These are phyloP conservation scores for Chiua virens DNA, from an alignment of 768 basidiomycete genomes.

Conservation along the genomic window DNA sequence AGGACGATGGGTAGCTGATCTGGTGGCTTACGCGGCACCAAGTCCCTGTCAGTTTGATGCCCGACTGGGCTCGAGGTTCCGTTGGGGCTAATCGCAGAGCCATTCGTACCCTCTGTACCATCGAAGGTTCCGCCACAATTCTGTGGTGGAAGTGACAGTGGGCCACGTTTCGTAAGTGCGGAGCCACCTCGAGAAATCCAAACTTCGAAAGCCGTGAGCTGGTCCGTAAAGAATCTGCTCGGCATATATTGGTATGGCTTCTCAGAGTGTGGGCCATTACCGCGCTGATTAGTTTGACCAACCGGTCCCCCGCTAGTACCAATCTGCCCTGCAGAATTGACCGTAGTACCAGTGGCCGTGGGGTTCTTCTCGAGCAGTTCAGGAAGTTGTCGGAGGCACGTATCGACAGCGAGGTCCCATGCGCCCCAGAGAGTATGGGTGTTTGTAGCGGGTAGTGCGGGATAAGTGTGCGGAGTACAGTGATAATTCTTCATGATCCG, in stretches of 20 bases:
- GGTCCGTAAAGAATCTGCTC: conserved; percentile 93
- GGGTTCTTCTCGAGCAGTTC: conserved; percentile 58
- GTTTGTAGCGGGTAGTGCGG: conserved; percentile 91
- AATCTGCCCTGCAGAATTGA: conserved; percentile 20
- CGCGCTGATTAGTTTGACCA: conserved; percentile 20
- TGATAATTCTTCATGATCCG: conserved; percentile 98
- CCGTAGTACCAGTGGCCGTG: conserved; percentile 15
- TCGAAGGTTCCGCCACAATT: conserved; percentile 35
- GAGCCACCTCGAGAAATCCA: conserved; percentile 96
- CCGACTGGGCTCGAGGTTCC: conserved; percentile 4
- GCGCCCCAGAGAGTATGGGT: conserved; percentile 96
- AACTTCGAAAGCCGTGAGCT: conserved; percentile 95
- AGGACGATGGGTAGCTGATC: conserved; percentile 97
- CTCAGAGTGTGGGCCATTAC: conserved; percentile 28
- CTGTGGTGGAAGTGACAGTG: conserved; percentile 63
- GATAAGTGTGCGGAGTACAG: conserved; percentile 93
- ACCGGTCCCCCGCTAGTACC: conserved; percentile 8
- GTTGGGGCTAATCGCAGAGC: conserved; percentile 16
- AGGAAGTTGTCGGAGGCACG: conserved; percentile 91
- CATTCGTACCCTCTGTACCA: conserved; percentile 16
- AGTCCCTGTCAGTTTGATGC: conserved; percentile 33
- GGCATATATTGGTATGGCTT: conserved; percentile 75
- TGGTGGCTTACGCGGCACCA: conserved; percentile 88
- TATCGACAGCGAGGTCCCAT: conserved; percentile 97
- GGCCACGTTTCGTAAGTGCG: conserved; percentile 74